A percentile compares a stretch with the other conserved stretches of the same genome.
These are phyloP conservation scores for Amanita muscaria DNA, from an alignment of 768 basidiomycete species.

Conservation along the genomic window DNA sequence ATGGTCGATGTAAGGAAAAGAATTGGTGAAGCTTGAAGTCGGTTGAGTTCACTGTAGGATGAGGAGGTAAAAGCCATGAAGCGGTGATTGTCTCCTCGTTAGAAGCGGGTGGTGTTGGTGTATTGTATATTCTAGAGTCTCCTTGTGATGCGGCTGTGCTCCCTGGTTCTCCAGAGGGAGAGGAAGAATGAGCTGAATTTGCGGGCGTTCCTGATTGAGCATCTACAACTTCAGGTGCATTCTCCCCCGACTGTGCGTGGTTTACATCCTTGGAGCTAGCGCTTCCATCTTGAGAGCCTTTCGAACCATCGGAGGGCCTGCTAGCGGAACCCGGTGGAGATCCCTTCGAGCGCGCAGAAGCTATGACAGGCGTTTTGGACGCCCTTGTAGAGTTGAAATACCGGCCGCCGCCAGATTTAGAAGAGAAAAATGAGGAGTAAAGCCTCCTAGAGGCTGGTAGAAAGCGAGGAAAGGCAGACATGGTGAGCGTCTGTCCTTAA, in stretches of 20 bases:
- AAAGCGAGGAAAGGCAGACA: slow-evolving; percentile 46
- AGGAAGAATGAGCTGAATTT: neutral
- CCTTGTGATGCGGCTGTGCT: neutral
- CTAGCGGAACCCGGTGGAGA: slow-evolving; percentile 20
- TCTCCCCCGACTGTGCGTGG: neutral
- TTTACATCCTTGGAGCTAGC: neutral
- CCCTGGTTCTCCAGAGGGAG: neutral
- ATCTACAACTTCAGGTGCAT: neutral
- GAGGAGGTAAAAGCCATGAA: slow-evolving; percentile 20
- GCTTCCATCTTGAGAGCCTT: slow-evolving; percentile 15
- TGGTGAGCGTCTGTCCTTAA: slow-evolving; percentile 15
- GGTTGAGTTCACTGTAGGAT: slow-evolving; percentile 52
- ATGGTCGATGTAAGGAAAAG: slow-evolving; percentile 73
- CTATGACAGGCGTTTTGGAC: slow-evolving; percentile 38
- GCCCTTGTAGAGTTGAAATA: slow-evolving; percentile 71
- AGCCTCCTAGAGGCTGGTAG: slow-evolving; percentile 44
- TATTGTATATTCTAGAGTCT: neutral
- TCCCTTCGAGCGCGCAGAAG: slow-evolving; percentile 15
- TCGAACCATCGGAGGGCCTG: slow-evolving; percentile 13
- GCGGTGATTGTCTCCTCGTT: slow-evolving; percentile 7
- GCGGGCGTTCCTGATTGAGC: neutral
- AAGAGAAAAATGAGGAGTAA: slow-evolving; percentile 76
- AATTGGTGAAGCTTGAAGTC: slow-evolving; percentile 80
- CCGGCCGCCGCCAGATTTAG: slow-evolving; percentile 64
- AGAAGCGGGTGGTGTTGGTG: neutral